Base-by-base conservation (phyloP, 2,329 filamentous ascomycete species). In the Neofusicoccum cordaticola region DNA sequence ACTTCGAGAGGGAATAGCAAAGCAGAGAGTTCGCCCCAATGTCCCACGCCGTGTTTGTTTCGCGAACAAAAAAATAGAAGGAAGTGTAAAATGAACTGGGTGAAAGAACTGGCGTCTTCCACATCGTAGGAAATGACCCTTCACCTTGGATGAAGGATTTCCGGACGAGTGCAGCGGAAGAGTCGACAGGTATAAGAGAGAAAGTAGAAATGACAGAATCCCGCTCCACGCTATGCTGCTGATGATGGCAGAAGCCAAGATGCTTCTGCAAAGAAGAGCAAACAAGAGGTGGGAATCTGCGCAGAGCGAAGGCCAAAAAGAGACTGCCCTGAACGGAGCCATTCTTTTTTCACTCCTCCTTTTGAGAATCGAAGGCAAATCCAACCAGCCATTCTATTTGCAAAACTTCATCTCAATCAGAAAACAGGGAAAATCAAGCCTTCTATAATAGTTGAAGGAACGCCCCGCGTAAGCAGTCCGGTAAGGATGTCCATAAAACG, bases 221-320 rank as follows among this genome's bases (percentile, higher is more conserved):
- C 48, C 61, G 19, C 61, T 56, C 61, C 48, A 56, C 61, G 61
- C 61, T 53, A 63, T 63, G 61, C 61, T 45, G 31, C 42, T 44
- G 22, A 35, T 42, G 35, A 45, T 19, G 37, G 48, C 39, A 35
- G 27, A 63, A 63, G 35, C 48, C 39, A 52, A 44, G 22, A 44
- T 63, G 45, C 37, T 19, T 53, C 37, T 35, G 48, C 31, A 17
- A 11, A 51, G 37, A 58, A 39, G 47, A 53, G 48, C 22, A 34
- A 35, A 53, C 27, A 44, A 45, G 47, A 51, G 27, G 48, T 48
- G 48, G 48, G 61, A 63, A 44, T 63, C 61, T 63, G 61, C 56
- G 31, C 22, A 27, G 45, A 31, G 37, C 13, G 27, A 19, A 53
- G 31, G 61, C 34, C 12, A 22, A 34, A 34, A 56, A 56, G 19